phyloP scores from a whole-genome alignment of 176 grass and related monocot species.

The Musa troglodytarum region DNA sequence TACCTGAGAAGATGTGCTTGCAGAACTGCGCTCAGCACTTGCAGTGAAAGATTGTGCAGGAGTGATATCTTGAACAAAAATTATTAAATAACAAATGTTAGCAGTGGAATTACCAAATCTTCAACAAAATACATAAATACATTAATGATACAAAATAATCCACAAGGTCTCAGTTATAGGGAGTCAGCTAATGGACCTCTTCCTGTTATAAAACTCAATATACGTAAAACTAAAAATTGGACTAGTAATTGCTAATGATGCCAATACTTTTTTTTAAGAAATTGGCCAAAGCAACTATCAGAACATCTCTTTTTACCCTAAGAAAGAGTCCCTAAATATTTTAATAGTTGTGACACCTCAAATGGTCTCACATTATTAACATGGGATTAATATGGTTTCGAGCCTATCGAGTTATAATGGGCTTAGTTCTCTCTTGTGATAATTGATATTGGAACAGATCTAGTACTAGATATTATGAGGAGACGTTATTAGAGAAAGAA shows the following conservation, averaged over 20 bases:
- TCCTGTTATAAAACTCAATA: neutral
- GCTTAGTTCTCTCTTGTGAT: no score
- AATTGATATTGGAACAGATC: no score
- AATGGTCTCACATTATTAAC: no score
- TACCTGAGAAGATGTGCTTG: constrained; percentile 43
- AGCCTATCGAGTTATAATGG: no score
- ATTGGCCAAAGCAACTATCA: neutral
- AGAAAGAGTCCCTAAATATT: no score
- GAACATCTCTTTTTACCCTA: no score
- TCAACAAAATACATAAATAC: neutral
- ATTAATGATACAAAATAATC: neutral
- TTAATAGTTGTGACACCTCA: no score
- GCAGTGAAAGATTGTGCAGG: constrained; percentile 22
- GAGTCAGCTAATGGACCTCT: neutral
- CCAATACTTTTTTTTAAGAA: neutral
- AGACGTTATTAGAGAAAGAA: no score
- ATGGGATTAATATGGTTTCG: no score
- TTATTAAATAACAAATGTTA: constrained; percentile 10
- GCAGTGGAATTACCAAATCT: neutral
- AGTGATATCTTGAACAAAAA: constrained; percentile 40
- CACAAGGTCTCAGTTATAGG: neutral
- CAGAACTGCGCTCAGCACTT: constrained; percentile 14
- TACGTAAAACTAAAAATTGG: neutral
- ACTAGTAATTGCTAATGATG: neutral
- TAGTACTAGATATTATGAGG: no score